phyloP scores from a whole-genome alignment of 2,329 filamentous ascomycete genomes.

The Pestalotiopsis fici region DNA sequence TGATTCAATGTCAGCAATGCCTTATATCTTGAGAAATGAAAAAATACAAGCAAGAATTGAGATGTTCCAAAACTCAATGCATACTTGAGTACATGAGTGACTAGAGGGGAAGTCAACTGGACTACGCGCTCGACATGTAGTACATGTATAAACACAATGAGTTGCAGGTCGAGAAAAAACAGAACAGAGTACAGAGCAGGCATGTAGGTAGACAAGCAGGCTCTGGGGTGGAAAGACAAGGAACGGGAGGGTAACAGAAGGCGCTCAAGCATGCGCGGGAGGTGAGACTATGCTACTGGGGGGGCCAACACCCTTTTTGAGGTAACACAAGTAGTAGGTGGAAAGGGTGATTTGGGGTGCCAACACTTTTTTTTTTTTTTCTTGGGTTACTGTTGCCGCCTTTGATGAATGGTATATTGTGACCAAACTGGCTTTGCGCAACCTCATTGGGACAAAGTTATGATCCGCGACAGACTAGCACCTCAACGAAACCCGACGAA shows the following conservation, averaged over 20 bases:
- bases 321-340: slow-evolving; percentile 1
- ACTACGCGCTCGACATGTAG: not conserved
- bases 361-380: not conserved
- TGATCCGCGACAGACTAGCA: not conserved
- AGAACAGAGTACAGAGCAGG: not conserved
- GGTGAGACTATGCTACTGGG: not conserved
- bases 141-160: not conserved
- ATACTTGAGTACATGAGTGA: not conserved
- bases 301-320: not conserved
- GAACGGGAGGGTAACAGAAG: not conserved
- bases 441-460: not conserved
- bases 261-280: not conserved
- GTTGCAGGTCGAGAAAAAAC: not conserved
- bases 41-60: not conserved
- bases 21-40: not conserved
- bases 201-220: not conserved
- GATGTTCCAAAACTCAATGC: not conserved
- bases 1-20: not conserved
- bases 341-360: not conserved
- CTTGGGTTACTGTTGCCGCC: not conserved
- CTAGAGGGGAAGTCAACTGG: not conserved
- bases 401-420: not conserved
- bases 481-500: not conserved
- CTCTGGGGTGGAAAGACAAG: not conserved
- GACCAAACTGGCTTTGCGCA: not conserved